Percentiles rank a stretch among this genome's conserved stretches.
Conservation (phyloP, 352 stramenopile genomes). For the Globisporangium cylindrosporum region DNA sequence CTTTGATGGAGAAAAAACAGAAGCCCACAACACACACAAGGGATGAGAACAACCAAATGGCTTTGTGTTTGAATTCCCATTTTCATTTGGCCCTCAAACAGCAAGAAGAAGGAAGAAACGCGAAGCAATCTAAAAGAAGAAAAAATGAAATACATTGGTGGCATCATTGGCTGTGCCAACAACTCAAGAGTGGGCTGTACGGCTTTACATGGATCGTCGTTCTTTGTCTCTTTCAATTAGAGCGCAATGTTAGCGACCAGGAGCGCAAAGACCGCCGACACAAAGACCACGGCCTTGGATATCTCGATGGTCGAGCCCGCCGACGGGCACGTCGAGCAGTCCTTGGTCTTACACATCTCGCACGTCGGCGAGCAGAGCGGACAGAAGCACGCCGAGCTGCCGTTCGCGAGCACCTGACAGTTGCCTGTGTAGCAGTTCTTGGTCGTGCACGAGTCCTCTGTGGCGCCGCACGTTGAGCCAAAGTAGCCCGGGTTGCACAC, state of each 20-base stretch:
- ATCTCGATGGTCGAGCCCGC: slow-evolving; percentile 10
- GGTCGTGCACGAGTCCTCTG: slow-evolving; percentile 25
- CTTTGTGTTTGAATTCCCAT: neutral
- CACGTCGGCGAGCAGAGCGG: slow-evolving; percentile 18
- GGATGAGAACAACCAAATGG: neutral
- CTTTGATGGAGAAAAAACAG: neutral
- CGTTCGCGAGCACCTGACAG: slow-evolving; percentile 19
- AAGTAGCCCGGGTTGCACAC: slow-evolving; percentile 31
- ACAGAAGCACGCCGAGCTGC: slow-evolving; percentile 26
- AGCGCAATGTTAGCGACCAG: slow-evolving; percentile 19
- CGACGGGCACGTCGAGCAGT: slow-evolving; percentile 23
- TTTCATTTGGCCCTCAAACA: neutral
- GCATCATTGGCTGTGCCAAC: neutral
- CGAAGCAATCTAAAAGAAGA: neutral
- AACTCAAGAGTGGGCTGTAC: slow-evolving; percentile 2
- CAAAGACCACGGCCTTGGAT: slow-evolving; percentile 20
- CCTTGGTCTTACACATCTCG: slow-evolving; percentile 20
- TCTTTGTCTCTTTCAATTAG: neutral
- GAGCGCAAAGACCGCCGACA: slow-evolving; percentile 10
- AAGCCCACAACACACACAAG: neutral
- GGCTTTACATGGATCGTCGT: neutral
- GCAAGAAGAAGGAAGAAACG: neutral
- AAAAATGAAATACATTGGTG: slow-evolving; percentile 15
- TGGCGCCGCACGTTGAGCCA: slow-evolving; percentile 28
- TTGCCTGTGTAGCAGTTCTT: slow-evolving; percentile 22